These are phyloP conservation scores for Houttuynia cordata DNA, from an alignment of 164 flowering plant species.

Conservation along the genomic window DNA sequence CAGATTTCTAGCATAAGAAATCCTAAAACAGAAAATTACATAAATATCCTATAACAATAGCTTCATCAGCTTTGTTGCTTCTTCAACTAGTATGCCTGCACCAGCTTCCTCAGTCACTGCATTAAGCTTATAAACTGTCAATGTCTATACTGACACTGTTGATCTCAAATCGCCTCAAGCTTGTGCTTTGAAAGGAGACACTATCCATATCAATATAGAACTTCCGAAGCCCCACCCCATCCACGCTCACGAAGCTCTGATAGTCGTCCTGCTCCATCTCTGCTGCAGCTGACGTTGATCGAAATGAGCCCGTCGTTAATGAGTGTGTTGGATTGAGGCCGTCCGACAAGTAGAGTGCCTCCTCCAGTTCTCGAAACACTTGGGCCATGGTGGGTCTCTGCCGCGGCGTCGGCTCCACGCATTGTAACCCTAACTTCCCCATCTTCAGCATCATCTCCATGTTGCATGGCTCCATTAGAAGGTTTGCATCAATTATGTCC, in stretches of 20 bases:
- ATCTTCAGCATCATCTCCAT: conserved; percentile 55
- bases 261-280: conserved; percentile 20
- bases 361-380: conserved; percentile 48
- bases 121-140: conserved; percentile 6
- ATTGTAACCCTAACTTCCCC: conserved; percentile 48
- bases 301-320: conserved; percentile 4
- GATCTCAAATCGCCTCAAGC: conserved; percentile 38
- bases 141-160: conserved; percentile 28
- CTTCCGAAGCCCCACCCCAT: conserved; percentile 38
- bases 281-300: conserved; percentile 1
- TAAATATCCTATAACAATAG: no score
- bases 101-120: no score
- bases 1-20: no score
- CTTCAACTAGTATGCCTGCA: no score
- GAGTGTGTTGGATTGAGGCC: conserved; percentile 10
- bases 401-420: conserved; percentile 39
- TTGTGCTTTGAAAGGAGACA: conserved; percentile 31
- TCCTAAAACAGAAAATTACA: no score
- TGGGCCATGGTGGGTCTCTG: conserved; percentile 58
- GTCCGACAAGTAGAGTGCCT: conserved; percentile 25
- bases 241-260: conserved; percentile 36
- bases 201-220: conserved; percentile 56
- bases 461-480: conserved; percentile 45
- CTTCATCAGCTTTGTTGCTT: no score
- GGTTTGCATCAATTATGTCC: conserved; percentile 50